Evolutionary conservation across 2,329 filamentous ascomycete species (phyloP), one percentile per base, ranked within the genome.

Genomic region (Whalleya microplaca): DNA sequence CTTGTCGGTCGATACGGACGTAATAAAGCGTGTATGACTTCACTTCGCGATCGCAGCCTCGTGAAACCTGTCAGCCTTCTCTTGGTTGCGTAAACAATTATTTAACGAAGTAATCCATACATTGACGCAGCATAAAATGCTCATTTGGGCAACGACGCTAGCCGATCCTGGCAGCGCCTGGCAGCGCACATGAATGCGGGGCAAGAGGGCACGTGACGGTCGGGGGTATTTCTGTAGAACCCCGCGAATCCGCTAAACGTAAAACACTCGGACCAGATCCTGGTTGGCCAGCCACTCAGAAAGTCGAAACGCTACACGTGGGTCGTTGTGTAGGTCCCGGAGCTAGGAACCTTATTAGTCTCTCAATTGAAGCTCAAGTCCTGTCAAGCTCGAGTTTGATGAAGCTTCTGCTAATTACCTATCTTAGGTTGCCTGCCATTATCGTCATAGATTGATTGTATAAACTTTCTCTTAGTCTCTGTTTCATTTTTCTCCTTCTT

Each of bases 41-140:
- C 18, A 14, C 21, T 29, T n/a, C 29, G 21, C 3, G 18, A 12
- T 29, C 14, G 42, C 21, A 63, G 60, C 60, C 60, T 62, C 51
- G 58, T 62, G 53, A 49, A 47, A 54, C 45, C 41, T 43, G 56
- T 61, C 58, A 58, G 58, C 57, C 57, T 61, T 61, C 58, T 55
- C 51, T 56, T 37, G 32, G n/a, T 37, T 6, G 5, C 32, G 40
- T 60, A 58, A 61, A 57, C 57, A 58, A 58, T 57, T 55, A 55
- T 51, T 51, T 42, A 50, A 20, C 10, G 23, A 47, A 49, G 21
- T 42, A 14, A 14, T 41, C 47, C 21, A 42, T 42, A 53, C 52
- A 57, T 55, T 56, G 51, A 49, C 56, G 53, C 40, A 57, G 53
- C 32, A 37, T 16, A 12, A 16, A 27, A 12, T 3, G 48, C 52